Conservation (phyloP, 2,329 filamentous ascomycete species). For the Arthroderma sp. region DNA sequence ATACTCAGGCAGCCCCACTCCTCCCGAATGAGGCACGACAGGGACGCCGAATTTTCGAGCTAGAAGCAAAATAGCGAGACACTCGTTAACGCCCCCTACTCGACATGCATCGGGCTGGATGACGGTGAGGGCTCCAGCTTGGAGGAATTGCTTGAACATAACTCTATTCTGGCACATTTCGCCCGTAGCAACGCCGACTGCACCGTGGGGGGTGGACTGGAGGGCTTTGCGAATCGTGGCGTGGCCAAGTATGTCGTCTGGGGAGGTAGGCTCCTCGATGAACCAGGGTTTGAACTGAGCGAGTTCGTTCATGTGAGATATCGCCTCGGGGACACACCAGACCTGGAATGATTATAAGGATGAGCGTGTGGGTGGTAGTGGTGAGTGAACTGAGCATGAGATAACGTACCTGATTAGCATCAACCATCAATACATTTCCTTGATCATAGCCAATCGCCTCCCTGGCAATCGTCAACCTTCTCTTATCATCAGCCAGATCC, state of each 20-base stretch:
- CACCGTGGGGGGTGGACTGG: conserved; percentile 35
- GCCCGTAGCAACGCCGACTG: conserved; percentile 77
- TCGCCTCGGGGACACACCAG: conserved; percentile 81
- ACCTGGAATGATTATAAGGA: conserved; percentile 30
- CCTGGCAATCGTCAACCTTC: conserved; percentile 58
- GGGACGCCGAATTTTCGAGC: conserved; percentile 57
- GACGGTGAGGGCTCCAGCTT: conserved; percentile 67
- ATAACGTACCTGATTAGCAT: conserved; percentile 62
- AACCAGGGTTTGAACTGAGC: conserved; percentile 73
- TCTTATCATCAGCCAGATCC: conserved; percentile 56
- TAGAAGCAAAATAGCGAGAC: conserved; percentile 77
- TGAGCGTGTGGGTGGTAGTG: not conserved
- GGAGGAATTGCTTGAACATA: conserved; percentile 83
- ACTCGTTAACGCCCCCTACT: conserved; percentile 81
- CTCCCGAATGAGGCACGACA: conserved; percentile 78
- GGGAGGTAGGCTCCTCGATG: conserved; percentile 86
- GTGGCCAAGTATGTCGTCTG: conserved; percentile 81
- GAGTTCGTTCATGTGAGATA: conserved; percentile 72
- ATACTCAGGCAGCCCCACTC: conserved; percentile 84
- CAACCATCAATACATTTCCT: conserved; percentile 80
- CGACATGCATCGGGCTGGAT: conserved; percentile 86
- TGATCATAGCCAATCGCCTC: conserved; percentile 70
- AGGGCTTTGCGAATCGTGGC: conserved; percentile 72
- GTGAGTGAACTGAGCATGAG: not conserved
- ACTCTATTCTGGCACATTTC: conserved; percentile 95